Evolutionary conservation across 225 moss, liverwort and hornwort genomes (phyloP), one percentile per base, ranked within the genome.

Genomic region (Sphagnum tenellum): DNA sequence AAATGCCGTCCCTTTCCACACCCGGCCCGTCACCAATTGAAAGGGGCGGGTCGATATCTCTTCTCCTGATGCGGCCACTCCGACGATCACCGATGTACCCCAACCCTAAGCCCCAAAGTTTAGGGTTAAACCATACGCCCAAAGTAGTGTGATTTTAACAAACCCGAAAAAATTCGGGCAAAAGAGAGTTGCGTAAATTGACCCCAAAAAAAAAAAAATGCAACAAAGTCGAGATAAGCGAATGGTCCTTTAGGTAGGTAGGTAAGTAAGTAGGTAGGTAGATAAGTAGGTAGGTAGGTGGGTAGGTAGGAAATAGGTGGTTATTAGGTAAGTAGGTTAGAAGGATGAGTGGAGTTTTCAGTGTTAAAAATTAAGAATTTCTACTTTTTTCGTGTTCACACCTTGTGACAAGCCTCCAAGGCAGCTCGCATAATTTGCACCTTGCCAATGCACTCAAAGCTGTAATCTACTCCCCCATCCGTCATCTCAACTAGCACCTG

Each of bases 381-480:
- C 49, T 54, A 55, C 9, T 14, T 50, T 56, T 45, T 4, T 9
- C 5, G 45, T 8, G 64, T 48, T 9, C 13, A 65, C 80, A 94
- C 91, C 89, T 90, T 96, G 72, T 82, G 84, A 71, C 92, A 92
- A 77, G 92, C 84, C 81, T 96, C 92, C 0, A 96, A 85, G 61
- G 96, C 96, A 69, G 96, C 79, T 57, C 96, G 86, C 96, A 96
- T 96, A 6, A 96, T 59, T 58, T 82, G 76, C 3, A 88, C 84
- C 49, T 92, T 96, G 69, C 96, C 96, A 55, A 90, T 83, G 68
- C 96, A 96, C 74, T 96, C 92, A 65, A 96, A 92, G 70, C 92
- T 96, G 81, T 96, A 96, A 69, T 96, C 96, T 53, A 96, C 90
- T 46, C 96, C 96, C 60, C 96, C 96, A 74, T 96, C 92, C 13